Evolutionary conservation across 129 eudicot species (phyloP).

Genomic region (Flaveria trinervia): DNA sequence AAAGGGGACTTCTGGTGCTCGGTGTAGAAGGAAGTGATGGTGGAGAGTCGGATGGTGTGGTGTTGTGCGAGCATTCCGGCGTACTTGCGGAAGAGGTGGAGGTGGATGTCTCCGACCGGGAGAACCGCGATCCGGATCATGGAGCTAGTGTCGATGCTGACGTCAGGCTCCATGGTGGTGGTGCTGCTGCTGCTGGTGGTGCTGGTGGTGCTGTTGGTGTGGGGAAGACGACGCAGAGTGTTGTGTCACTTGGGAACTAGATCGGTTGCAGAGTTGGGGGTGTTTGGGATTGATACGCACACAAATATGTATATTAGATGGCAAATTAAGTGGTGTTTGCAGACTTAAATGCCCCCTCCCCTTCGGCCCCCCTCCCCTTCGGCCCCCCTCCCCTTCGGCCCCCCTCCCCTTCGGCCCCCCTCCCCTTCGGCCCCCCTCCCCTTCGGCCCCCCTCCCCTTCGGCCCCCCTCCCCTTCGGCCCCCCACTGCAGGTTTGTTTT

Average conservation of each 20-base stretch:
- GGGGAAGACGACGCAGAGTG: background rate
- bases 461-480: too few species aligned
- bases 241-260: background rate
- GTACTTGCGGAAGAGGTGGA: constrained; percentile 73
- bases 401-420: too few species aligned
- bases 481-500: too few species aligned
- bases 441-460: too few species aligned
- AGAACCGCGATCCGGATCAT: constrained; percentile 85
- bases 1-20: constrained; percentile 90
- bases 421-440: too few species aligned
- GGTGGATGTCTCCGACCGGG: constrained; percentile 71
- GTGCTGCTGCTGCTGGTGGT: too few species aligned
- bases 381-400: too few species aligned
- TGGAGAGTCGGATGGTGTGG: constrained; percentile 61
- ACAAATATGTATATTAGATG: too few species aligned
- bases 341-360: too few species aligned
- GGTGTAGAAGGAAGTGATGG: constrained; percentile 89
- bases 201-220: background rate
- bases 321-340: too few species aligned
- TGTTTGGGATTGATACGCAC: background rate
- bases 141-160: constrained; percentile 82
- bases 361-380: too few species aligned
- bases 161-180: constrained; percentile 78
- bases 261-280: constrained; percentile 2
- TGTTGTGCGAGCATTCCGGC: constrained; percentile 67